A percentile compares a stretch with the other conserved stretches of the same genome.
Conservation (phyloP, 2,329 filamentous ascomycete genomes). For the Beauveria rudraprayagi region DNA sequence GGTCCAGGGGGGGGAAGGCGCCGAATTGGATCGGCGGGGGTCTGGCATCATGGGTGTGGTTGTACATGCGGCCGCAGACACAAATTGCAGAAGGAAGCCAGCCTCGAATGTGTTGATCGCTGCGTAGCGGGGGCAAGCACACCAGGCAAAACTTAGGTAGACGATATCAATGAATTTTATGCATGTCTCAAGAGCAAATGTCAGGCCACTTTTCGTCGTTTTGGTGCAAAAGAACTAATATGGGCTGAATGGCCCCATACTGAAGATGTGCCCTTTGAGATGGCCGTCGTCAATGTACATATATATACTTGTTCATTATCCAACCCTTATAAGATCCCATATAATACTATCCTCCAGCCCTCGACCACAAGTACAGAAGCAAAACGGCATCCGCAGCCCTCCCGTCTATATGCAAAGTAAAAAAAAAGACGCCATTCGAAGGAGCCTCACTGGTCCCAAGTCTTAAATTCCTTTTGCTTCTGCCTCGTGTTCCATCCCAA, state of each 20-base stretch:
- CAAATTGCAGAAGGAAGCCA: no score
- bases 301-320: not conserved
- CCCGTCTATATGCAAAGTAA: not conserved
- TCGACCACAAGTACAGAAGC: not conserved
- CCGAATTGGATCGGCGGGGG: no score
- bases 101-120: no score
- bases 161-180: not conserved
- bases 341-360: not conserved
- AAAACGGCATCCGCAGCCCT: not conserved
- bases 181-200: not conserved
- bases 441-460: slow-evolving; percentile 32
- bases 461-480: slow-evolving; percentile 58
- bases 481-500: slow-evolving; percentile 75
- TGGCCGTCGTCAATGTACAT: not conserved
- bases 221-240: not conserved
- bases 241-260: no score
- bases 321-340: not conserved
- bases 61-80: no score
- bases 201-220: not conserved
- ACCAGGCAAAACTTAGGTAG: not conserved
- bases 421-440: slow-evolving; percentile 13
- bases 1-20: no score
- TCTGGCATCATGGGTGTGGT: no score
- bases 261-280: not conserved
- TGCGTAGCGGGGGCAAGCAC: no score